These are phyloP conservation scores for Hypoxylon intermedium DNA, from an alignment of 495 filamentous ascomycete genomes.

Conservation along the genomic window DNA sequence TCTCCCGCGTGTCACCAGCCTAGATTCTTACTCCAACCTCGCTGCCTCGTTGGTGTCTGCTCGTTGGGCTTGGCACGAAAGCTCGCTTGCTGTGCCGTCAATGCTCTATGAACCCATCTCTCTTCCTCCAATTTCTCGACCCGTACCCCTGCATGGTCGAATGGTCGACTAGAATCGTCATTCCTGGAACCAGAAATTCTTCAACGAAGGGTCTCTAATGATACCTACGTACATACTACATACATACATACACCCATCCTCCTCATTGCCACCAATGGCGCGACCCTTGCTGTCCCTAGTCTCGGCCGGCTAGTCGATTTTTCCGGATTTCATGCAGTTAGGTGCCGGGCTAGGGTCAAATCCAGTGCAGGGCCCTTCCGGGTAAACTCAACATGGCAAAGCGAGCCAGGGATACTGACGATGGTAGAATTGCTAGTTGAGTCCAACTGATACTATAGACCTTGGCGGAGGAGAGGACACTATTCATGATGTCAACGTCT, in stretches of 20 bases:
- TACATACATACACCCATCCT: no score
- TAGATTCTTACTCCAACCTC: constrained; percentile 36
- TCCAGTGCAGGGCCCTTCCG: constrained; percentile 30
- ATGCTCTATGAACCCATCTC: constrained; percentile 17
- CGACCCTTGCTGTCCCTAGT: constrained; percentile 9
- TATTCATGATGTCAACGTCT: constrained; percentile 27
- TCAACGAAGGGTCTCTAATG: constrained; percentile 13
- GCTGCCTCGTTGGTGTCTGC: constrained; percentile 11
- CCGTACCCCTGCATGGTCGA: constrained; percentile 32
- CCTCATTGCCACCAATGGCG: not conserved
- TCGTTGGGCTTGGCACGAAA: constrained; percentile 22
- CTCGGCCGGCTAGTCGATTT: constrained; percentile 26
- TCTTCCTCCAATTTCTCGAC: constrained; percentile 33
- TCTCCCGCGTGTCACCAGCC: constrained; percentile 37
- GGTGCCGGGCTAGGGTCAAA: constrained; percentile 28
- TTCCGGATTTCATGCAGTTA: constrained; percentile 37
- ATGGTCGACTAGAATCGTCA: constrained; percentile 33
- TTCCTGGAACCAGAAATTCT: constrained; percentile 23
- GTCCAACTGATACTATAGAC: constrained; percentile 12
- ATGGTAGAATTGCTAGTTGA: constrained; percentile 22
- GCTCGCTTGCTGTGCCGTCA: constrained; percentile 2
- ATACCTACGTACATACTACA: no score
- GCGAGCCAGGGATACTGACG: constrained; percentile 10
- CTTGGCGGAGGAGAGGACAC: constrained; percentile 15
- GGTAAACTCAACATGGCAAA: constrained; percentile 32